These are phyloP conservation scores for Cunninghamia lanceolata DNA, from an alignment of 75 land plant species.

Conservation along the genomic window DNA sequence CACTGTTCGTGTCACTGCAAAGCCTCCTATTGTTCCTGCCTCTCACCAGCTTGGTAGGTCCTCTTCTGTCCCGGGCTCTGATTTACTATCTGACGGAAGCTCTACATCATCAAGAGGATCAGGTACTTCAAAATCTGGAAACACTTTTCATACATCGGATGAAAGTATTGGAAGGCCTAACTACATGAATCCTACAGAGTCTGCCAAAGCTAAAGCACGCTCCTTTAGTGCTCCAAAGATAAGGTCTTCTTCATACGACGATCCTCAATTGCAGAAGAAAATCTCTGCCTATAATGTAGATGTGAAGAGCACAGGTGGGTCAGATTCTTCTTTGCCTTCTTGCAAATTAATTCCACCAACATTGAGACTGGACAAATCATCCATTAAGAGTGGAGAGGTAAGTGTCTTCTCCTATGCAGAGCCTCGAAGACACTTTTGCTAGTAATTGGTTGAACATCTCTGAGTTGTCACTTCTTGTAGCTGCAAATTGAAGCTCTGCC, in stretches of 20 bases:
- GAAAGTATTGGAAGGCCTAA: constrained; percentile 36
- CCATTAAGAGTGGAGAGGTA: constrained; percentile 9
- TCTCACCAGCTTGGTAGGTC: constrained; percentile 23
- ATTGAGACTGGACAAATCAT: constrained; percentile 11
- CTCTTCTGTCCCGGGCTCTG: constrained; percentile 50
- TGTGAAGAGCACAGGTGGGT: constrained; percentile 5
- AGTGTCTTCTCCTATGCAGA: neutral
- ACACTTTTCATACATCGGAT: constrained; percentile 20
- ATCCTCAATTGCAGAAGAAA: constrained; percentile 17
- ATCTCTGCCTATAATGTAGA: constrained; percentile 1
- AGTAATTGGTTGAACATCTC: neutral
- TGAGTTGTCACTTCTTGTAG: neutral
- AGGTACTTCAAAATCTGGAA: constrained; percentile 56
- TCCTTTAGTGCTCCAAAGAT: constrained; percentile 21
- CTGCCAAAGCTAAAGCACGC: constrained; percentile 62
- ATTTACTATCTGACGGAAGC: constrained; percentile 45
- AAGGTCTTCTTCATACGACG: constrained; percentile 23
- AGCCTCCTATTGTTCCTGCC: constrained; percentile 28
- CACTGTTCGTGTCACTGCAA: constrained; percentile 49
- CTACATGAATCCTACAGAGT: constrained; percentile 80
- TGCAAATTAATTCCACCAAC: constrained; percentile 3
- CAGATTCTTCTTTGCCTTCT: constrained; percentile 12
- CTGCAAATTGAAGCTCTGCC: neutral
- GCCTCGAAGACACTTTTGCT: neutral
- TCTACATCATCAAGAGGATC: constrained; percentile 52